These are phyloP conservation scores for Colletotrichum cordylinicola DNA, from an alignment of 2,329 filamentous ascomycete species.

Conservation along the genomic window DNA sequence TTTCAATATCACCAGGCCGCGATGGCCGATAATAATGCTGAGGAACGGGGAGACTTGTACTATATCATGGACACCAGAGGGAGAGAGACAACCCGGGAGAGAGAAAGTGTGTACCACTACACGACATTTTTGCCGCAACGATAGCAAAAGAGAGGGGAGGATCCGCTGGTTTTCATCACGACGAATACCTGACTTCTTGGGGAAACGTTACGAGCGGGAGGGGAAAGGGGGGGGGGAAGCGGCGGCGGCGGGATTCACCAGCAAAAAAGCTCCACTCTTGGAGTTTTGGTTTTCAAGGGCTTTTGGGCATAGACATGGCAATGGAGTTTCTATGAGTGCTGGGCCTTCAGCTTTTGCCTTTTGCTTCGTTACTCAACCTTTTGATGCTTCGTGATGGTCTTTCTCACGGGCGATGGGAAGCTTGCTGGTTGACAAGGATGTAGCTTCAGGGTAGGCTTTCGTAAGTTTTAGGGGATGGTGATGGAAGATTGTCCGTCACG, in stretches of 20 bases:
- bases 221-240: background rate
- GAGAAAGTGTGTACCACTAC: background rate
- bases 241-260: background rate
- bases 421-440: background rate
- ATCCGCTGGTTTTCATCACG: background rate
- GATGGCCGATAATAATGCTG: background rate
- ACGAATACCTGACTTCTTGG: background rate
- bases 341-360: background rate
- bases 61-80: background rate
- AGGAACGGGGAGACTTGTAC: background rate
- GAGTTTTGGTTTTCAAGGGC: background rate
- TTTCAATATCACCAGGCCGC: background rate
- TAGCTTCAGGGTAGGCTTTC: background rate
- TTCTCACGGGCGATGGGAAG: background rate
- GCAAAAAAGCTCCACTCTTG: slow-evolving; percentile 2
- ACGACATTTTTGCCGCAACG: background rate
- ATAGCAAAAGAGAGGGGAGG: background rate
- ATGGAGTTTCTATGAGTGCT: slow-evolving; percentile 8
- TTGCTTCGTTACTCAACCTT: background rate
- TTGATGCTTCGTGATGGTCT: background rate
- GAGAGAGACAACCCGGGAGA: background rate
- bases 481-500: background rate
- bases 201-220: background rate
- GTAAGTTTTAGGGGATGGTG: background rate
- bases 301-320: slow-evolving; percentile 15